Evolutionary conservation across 2,329 filamentous ascomycete genomes (phyloP), one percentile per base, ranked within the genome.

Genomic region (Penicillium aurantiogriseum): DNA sequence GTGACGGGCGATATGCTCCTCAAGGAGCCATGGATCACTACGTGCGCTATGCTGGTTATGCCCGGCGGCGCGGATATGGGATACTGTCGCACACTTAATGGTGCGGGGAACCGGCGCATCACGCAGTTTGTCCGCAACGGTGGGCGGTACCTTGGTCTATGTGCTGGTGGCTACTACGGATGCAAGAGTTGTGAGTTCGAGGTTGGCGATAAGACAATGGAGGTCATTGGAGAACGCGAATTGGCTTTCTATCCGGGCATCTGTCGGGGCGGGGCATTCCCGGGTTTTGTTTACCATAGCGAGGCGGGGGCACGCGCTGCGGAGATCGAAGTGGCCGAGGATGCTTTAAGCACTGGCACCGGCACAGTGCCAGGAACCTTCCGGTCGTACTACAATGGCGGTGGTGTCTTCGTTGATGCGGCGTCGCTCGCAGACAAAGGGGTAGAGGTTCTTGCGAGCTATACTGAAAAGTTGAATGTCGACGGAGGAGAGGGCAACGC

Each of bases 141-240:
- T 29, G 94, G 94, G 17, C 81, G 84, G 0, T 99, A 94, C 70
- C 82, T 99, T 2, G 94, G 94, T 0, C 88, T 99, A 67, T 99
- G 94, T 71, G 94, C 94, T 2, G 94, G 94, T 5, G 94, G 89
- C 11, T 99, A 99, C 76, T 99, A 96, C 68, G 94, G 89, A 23
- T 87, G 83, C 63, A 80, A 82, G 39, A 83, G 81, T 61, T 97
- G 93, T 71, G 94, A 99, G 73, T 99, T 97, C 63, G 93, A 97
- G 76, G 87, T 94, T 13, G 91, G 92, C 2, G 86, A 94, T 69
- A 83, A 83, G 63, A 82, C 83, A 2, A 83, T 97, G 77, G 91
- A 96, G 70, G 93, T 99, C 3, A 79, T 96, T 29, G 94, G 94
- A 0, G 82, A 87, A 45, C 83, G 94, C 39, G 94, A 99, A 72